Conservation (phyloP, 345 rosid species). For the Lepidium didymum region DNA sequence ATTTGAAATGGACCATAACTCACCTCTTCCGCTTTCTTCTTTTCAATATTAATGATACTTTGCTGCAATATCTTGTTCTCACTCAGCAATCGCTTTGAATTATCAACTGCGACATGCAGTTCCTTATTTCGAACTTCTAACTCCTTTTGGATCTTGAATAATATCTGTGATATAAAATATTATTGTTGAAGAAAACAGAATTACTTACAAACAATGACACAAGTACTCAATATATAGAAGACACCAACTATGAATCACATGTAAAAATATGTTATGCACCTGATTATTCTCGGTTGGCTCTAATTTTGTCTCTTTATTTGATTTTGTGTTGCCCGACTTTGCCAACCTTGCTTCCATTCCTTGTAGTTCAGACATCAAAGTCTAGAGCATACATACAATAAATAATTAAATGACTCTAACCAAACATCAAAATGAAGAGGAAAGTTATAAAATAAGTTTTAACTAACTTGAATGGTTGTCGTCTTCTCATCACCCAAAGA, state of each 20-base stretch:
- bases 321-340: conserved; percentile 38
- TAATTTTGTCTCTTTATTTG: conserved; percentile 36
- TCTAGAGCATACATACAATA: conserved; percentile 32
- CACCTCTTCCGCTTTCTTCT: conserved; percentile 72
- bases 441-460: conserved; percentile 7
- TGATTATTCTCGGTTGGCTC: conserved; percentile 42
- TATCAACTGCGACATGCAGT: conserved; percentile 48
- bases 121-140: conserved; percentile 53
- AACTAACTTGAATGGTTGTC: conserved; percentile 59
- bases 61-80: conserved; percentile 60
- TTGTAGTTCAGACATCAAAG: conserved; percentile 51
- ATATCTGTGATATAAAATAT: conserved; percentile 31
- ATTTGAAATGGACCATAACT: background rate
- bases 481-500: conserved; percentile 57
- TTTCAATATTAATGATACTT: conserved; percentile 52
- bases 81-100: conserved; percentile 37
- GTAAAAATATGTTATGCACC: conserved; percentile 34
- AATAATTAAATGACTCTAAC: background rate
- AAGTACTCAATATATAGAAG: background rate
- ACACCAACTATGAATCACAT: background rate
- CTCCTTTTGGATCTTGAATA: conserved; percentile 58
- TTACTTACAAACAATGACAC: background rate
- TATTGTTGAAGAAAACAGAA: background rate
- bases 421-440: conserved; percentile 3
- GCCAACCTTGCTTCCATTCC: conserved; percentile 50